phyloP scores from a whole-genome alignment of 139 green algal species.

The Picochlorum sp. region DNA sequence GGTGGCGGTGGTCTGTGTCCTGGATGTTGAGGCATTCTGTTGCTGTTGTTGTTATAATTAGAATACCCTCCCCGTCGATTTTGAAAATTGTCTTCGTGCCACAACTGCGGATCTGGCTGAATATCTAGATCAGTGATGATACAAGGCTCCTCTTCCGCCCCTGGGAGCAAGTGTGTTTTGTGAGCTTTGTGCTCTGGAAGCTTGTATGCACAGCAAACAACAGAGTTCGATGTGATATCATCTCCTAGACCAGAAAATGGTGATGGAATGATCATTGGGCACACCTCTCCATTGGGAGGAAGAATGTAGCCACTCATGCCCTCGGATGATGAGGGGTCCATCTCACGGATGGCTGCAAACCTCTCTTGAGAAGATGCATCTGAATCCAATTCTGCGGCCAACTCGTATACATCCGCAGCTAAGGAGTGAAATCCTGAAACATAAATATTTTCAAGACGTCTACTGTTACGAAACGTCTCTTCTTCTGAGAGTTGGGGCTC shows the following conservation, averaged over 20 bases:
- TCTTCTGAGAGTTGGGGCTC: slow-evolving; percentile 54
- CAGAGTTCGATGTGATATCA: slow-evolving; percentile 67
- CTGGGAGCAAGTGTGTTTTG: slow-evolving; percentile 20
- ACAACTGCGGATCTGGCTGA: slow-evolving; percentile 33
- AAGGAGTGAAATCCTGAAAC: slow-evolving; percentile 63
- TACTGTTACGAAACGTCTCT: slow-evolving; percentile 56
- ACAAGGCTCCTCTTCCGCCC: slow-evolving; percentile 23
- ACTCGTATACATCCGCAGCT: slow-evolving; percentile 51
- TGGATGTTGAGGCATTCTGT: neutral
- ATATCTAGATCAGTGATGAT: slow-evolving; percentile 36
- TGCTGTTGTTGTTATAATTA: slow-evolving; percentile 1
- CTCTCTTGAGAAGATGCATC: neutral
- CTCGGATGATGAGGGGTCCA: slow-evolving; percentile 29
- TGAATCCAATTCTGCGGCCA: slow-evolving; percentile 37
- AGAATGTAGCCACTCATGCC: slow-evolving; percentile 66
- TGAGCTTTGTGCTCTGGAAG: slow-evolving; percentile 53
- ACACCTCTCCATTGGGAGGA: slow-evolving; percentile 57
- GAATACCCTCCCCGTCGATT: neutral
- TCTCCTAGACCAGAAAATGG: slow-evolving; percentile 56
- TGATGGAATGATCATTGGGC: slow-evolving; percentile 55
- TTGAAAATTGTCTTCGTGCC: slow-evolving; percentile 37
- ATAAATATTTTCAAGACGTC: slow-evolving; percentile 67
- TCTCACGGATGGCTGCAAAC: neutral
- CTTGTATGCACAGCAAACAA: slow-evolving; percentile 55
- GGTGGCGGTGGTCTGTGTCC: neutral